A percentile compares a stretch with the other conserved stretches of the same genome.
phyloP scores from a whole-genome alignment of 257 asterid species.

The Solanum peruvianum region DNA sequence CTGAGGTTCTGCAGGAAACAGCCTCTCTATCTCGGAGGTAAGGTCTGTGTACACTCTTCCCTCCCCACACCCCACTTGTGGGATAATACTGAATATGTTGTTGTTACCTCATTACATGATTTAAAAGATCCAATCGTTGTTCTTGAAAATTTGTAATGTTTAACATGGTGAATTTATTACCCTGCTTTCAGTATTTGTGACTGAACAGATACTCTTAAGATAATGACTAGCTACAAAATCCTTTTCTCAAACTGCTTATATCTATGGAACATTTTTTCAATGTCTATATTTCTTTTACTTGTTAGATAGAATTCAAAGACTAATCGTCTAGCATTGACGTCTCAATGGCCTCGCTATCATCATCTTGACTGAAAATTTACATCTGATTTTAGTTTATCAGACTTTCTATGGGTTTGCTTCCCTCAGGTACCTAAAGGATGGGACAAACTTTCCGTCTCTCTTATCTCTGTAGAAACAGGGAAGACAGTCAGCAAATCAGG shows the following conservation, averaged over 20 bases:
- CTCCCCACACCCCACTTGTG: neutral
- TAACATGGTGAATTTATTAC: neutral
- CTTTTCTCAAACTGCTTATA: neutral
- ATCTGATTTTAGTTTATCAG: neutral
- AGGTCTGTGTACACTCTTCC: neutral
- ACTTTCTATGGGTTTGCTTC: neutral
- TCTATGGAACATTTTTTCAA: neutral
- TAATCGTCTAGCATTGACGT: neutral
- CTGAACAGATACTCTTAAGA: neutral
- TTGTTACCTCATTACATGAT: neutral
- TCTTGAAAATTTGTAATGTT: neutral
- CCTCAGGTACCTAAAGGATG: slow-evolving; percentile 45
- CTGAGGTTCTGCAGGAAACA: neutral
- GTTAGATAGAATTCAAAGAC: neutral
- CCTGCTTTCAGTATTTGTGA: neutral
- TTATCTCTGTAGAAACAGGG: slow-evolving; percentile 26
- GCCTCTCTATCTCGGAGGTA: neutral
- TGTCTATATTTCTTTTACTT: neutral
- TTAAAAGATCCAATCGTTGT: neutral
- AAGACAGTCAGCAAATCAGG: slow-evolving; percentile 20
- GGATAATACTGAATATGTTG: neutral
- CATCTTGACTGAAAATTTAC: neutral
- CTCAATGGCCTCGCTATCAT: neutral
- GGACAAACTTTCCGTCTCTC: slow-evolving; percentile 32
- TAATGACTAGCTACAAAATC: neutral